Base-by-base conservation (phyloP, 768 basidiomycete species). In the Termitomyces sp. region DNA sequence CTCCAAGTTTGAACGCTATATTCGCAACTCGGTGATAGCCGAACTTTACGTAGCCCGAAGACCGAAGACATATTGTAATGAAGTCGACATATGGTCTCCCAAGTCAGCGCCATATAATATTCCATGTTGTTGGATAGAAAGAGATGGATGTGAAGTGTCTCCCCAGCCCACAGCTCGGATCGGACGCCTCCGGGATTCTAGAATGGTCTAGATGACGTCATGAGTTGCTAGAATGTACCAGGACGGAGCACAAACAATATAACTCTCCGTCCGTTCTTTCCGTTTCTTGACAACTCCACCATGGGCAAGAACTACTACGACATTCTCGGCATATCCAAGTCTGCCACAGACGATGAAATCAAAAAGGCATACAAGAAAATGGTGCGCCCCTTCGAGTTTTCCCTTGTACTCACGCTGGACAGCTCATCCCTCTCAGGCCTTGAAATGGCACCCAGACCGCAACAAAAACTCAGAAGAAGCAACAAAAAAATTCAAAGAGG, bases 351-450 rank as follows among this genome's bases (percentile, higher is more conserved):
- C 8, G 91, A 95, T 67, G 87, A 89, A 10, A 89, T 98, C 68
- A 98, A 97, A 75, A 90, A 86, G 65, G 95, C 91, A 1, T 95
- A 94, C 82, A 95, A 95, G 83, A 95, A 95, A 75, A 91, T 92
- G 85, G 90, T 87, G 61, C 12, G 79, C 71, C 22, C 36, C 20
- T 10, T 33, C n/a, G n/a, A n/a, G n/a, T 42, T 14, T 22, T 45
- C 24, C 6, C 10, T 24, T 36, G 57, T 33, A 37, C n/a, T 22
- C 59, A 56, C 65, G 27, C 64, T 20, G n/a, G n/a, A 33, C 52
- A n/a, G 30, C 63, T 53, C 2, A 56, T 34, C 26, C 34, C n/a
- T 9, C 24, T 4, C 57, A 78, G 89, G 93, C 94, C 47, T 71
- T 97, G 71, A 94, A 92, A 83, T 92, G 91, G 88, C 96, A 98